These are phyloP conservation scores for Anisogramma anomala DNA, from an alignment of 2,329 filamentous ascomycete species.

Conservation along the genomic window DNA sequence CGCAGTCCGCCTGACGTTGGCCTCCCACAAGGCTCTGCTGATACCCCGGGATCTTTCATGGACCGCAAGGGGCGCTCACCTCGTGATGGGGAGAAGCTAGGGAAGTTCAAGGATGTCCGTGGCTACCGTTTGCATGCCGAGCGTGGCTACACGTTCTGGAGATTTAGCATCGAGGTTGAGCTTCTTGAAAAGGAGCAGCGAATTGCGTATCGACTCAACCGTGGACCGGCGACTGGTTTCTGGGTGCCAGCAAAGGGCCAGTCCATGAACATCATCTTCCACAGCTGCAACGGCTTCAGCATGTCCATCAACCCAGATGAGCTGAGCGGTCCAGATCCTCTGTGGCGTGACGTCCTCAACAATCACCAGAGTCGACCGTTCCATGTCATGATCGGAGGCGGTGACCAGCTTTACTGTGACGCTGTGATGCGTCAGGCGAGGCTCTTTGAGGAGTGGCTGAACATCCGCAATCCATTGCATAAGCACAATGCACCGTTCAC, in stretches of 20 bases:
- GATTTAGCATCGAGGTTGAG: constrained; percentile 91
- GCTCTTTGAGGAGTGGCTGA: constrained; percentile 74
- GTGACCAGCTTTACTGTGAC: constrained; percentile 96
- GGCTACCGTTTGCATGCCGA: constrained; percentile 77
- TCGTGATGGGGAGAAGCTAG: constrained; percentile 67
- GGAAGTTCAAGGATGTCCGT: constrained; percentile 71
- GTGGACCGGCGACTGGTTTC: constrained; percentile 77
- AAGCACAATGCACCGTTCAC: constrained; percentile 74
- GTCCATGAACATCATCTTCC: constrained; percentile 98
- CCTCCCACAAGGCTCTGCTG: constrained; percentile 30
- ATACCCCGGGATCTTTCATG: constrained; percentile 42
- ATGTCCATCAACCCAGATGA: constrained; percentile 63
- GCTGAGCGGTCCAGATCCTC: constrained; percentile 83
- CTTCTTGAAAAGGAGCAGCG: constrained; percentile 66
- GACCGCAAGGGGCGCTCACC: constrained; percentile 40
- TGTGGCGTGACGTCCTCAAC: constrained; percentile 95
- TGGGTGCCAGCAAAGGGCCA: constrained; percentile 82
- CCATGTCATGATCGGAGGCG: constrained; percentile 96
- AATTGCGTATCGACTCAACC: constrained; percentile 91
- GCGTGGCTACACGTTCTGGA: constrained; percentile 87
- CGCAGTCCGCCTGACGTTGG: constrained; percentile 39
- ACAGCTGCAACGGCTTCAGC: constrained; percentile 96
- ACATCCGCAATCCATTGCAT: constrained; percentile 64
- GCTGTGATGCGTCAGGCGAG: constrained; percentile 62
- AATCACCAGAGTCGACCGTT: constrained; percentile 84